Evolutionary conservation across 129 eudicot genomes (phyloP).

Genomic region (Solidago caesia): DNA sequence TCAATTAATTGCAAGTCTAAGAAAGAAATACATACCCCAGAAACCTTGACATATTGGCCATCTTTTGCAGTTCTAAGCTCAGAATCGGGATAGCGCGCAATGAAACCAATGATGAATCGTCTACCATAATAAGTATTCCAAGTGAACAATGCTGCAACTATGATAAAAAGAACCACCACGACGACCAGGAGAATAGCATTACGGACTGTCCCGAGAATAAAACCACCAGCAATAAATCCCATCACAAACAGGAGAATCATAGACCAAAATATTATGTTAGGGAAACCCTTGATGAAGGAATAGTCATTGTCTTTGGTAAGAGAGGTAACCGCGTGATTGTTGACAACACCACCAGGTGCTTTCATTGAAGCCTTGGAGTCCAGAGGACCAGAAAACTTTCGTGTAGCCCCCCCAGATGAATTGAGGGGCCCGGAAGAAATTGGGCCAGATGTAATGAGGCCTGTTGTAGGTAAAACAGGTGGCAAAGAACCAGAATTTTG

Average conservation of each 20-base stretch:
- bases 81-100: slow-evolving; percentile 62
- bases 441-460: slow-evolving; percentile 73
- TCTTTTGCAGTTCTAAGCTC: slow-evolving; percentile 73
- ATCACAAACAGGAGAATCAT: slow-evolving; percentile 59
- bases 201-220: slow-evolving; percentile 66
- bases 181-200: slow-evolving; percentile 65
- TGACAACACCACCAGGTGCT: slow-evolving; percentile 32
- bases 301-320: slow-evolving; percentile 44
- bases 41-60: slow-evolving; percentile 71
- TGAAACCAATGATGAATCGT: slow-evolving; percentile 44
- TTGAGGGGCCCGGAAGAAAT: slow-evolving; percentile 75
- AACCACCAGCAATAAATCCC: slow-evolving; percentile 70
- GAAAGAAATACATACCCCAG: slow-evolving; percentile 50
- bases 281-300: slow-evolving; percentile 56
- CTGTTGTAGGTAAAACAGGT: slow-evolving; percentile 76
- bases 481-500: slow-evolving; percentile 83
- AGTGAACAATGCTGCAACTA: slow-evolving; percentile 44
- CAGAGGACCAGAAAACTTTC: slow-evolving; percentile 77
- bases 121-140: slow-evolving; percentile 58
- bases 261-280: slow-evolving; percentile 55
- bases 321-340: slow-evolving; percentile 75
- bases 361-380: slow-evolving; percentile 58
- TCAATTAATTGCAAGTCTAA: no score
- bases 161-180: slow-evolving; percentile 51
- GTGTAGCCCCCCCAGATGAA: slow-evolving; percentile 64